phyloP scores from a whole-genome alignment of 192 early-diverging fungal species.

The Pilaira anomala region DNA sequence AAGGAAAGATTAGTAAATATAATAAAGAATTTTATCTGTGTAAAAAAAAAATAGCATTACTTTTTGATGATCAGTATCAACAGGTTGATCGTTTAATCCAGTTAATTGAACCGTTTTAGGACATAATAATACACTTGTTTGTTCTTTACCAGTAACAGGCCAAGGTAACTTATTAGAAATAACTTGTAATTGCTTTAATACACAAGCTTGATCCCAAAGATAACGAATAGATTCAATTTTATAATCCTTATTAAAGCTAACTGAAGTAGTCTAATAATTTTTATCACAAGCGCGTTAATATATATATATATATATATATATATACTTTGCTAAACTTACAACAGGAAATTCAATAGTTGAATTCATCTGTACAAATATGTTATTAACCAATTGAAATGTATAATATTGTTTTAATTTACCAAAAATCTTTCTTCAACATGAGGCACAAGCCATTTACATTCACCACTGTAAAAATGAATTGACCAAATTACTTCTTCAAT shows the following conservation, averaged over 20 bases:
- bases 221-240: constrained; percentile 20
- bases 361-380: constrained; percentile 12
- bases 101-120: constrained; percentile 1
- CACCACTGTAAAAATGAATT: constrained; percentile 22
- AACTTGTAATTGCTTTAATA: constrained; percentile 32
- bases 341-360: constrained; percentile 26
- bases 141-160: constrained; percentile 31
- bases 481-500: constrained; percentile 37
- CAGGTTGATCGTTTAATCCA: neutral
- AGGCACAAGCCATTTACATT: constrained; percentile 32
- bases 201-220: constrained; percentile 38
- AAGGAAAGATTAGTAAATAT: neutral
- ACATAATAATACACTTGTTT: constrained; percentile 13
- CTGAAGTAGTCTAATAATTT: constrained; percentile 26
- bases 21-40: neutral
- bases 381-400: neutral
- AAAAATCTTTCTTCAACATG: constrained; percentile 13
- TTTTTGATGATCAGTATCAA: neutral
- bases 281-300: no score
- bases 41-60: constrained; percentile 1
- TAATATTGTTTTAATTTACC: constrained; percentile 14
- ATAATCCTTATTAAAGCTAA: constrained; percentile 20
- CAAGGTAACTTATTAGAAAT: constrained; percentile 18
- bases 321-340: constrained; percentile 4
- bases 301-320: neutral